These are phyloP conservation scores for Scalesia atractyloides DNA, from an alignment of 129 eudicot genomes.

Conservation along the genomic window DNA sequence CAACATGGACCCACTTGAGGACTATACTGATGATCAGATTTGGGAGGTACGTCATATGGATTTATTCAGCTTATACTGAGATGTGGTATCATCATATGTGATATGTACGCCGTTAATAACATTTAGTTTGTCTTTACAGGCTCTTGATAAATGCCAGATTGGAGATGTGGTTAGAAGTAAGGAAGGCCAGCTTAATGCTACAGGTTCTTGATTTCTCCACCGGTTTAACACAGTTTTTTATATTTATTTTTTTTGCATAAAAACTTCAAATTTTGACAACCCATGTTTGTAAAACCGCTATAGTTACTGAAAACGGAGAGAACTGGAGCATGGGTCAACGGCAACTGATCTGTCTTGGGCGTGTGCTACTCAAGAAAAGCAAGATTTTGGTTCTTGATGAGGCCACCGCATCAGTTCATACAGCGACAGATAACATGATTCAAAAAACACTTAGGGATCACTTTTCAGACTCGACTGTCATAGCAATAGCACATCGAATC, in stretches of 20 bases:
- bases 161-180: slow-evolving; percentile 32
- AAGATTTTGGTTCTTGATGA: slow-evolving; percentile 35
- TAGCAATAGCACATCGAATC: slow-evolving; percentile 29
- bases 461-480: slow-evolving; percentile 29
- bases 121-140: slow-evolving; percentile 20
- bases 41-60: slow-evolving; percentile 19
- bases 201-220: slow-evolving; percentile 24
- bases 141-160: slow-evolving; percentile 34
- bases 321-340: slow-evolving; percentile 33
- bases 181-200: slow-evolving; percentile 22
- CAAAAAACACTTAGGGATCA: slow-evolving; percentile 25
- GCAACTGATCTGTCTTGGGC: slow-evolving; percentile 26
- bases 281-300: neutral
- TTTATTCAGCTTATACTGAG: neutral
- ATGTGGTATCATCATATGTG: neutral
- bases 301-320: slow-evolving; percentile 32
- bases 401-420: slow-evolving; percentile 35
- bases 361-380: slow-evolving; percentile 30
- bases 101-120: slow-evolving; percentile 1
- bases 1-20: slow-evolving; percentile 20
- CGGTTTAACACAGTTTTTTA: neutral
- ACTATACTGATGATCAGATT: neutral
- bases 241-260: neutral
- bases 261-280: neutral
- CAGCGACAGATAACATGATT: slow-evolving; percentile 31